Conservation (phyloP, 2,329 filamentous ascomycete genomes). For the Botrytis galanthina region DNA sequence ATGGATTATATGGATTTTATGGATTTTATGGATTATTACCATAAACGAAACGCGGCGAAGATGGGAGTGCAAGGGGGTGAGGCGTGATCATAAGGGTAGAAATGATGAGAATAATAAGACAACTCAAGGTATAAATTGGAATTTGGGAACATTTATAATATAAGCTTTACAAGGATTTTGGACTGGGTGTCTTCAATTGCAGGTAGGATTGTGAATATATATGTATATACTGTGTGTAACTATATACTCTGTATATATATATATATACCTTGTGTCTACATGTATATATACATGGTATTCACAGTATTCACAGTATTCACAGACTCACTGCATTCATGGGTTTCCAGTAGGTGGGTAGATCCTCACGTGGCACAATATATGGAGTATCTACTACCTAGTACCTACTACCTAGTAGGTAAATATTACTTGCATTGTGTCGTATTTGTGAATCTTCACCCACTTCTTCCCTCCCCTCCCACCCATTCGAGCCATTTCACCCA, state of each 20-base stretch:
- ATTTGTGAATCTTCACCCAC: not conserved
- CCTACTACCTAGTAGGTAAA: no score
- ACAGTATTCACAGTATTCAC: not conserved
- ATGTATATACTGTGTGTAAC: no score
- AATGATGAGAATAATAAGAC: not conserved
- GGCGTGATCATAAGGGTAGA: no score
- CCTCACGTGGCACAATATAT: not conserved
- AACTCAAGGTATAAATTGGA: not conserved
- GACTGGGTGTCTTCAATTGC: not conserved
- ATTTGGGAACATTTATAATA: not conserved
- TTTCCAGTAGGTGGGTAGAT: not conserved
- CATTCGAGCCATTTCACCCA: no score
- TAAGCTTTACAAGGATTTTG: not conserved
- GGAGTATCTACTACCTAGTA: no score
- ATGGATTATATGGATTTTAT: no score
- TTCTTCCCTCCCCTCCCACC: not conserved
- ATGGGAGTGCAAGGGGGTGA: not conserved
- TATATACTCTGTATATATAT: no score
- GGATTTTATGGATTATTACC: not conserved
- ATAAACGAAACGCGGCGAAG: not conserved
- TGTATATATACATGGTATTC: not conserved
- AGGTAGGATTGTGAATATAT: not conserved
- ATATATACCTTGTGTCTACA: no score
- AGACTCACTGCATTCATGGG: no score
- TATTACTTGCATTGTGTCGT: not conserved